These are phyloP conservation scores for Arthrinium puccinioides DNA, from an alignment of 2,329 filamentous ascomycete genomes.

Conservation along the genomic window DNA sequence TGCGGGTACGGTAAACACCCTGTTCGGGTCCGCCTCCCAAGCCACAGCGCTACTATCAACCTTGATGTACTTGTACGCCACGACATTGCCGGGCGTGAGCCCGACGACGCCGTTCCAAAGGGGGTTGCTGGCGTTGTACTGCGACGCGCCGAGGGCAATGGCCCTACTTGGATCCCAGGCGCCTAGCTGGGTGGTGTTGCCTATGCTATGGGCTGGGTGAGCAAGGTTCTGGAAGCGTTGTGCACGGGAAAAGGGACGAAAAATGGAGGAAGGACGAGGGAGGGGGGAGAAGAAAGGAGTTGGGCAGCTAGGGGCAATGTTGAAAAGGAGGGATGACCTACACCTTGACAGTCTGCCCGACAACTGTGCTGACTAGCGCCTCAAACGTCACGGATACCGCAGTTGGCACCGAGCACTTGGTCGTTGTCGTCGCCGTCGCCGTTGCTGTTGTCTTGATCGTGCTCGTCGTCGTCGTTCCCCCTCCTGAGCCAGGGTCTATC, in stretches of 20 bases:
- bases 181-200: slow-evolving; percentile 32
- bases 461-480: no score
- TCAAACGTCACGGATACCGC: slow-evolving; percentile 39
- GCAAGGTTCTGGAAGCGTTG: not conserved
- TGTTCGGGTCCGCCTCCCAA: slow-evolving; percentile 45
- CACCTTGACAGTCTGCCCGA: slow-evolving; percentile 41
- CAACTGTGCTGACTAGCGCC: slow-evolving; percentile 33
- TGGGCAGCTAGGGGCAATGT: no score
- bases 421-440: no score
- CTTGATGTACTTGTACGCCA: slow-evolving; percentile 51
- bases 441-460: no score
- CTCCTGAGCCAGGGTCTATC: no score
- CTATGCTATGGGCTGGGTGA: slow-evolving; percentile 7
- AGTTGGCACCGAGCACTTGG: slow-evolving; percentile 4
- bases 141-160: slow-evolving; percentile 36
- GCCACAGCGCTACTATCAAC: slow-evolving; percentile 37
- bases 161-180: slow-evolving; percentile 39
- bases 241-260: not conserved
- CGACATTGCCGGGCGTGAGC: slow-evolving; percentile 34
- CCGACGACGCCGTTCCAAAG: slow-evolving; percentile 42
- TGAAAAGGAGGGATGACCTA: no score
- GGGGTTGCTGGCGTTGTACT: slow-evolving; percentile 41
- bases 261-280: slow-evolving; percentile 18
- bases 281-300: no score
- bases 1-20: slow-evolving; percentile 18